Evolutionary conservation across 192 early-diverging fungal species (phyloP), one percentile per base, ranked within the genome.

Genomic region (Gaertneriomyces semiglobifer): DNA sequence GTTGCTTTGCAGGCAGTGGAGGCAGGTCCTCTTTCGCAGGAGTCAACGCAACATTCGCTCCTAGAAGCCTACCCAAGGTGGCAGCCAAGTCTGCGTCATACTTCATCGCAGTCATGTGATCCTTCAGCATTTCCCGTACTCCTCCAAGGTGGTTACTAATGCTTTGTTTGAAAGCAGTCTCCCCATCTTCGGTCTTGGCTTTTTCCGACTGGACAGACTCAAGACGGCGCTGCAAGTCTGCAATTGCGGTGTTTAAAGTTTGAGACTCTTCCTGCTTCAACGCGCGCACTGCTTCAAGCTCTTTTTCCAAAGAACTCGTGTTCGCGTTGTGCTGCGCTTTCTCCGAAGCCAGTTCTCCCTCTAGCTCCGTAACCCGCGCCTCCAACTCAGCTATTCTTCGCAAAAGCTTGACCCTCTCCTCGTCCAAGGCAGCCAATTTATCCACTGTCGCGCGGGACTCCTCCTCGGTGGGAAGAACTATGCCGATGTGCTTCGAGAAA

Each of bases 381-480:
- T 70, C 68, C 43, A 70, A 47, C 54, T 70, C 60, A 39, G 53
- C 45, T 39, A 70, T 44, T 46, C 45, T n/a, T 5, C 42, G 7
- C 19, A 41, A 43, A 44, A 41, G 38, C 4, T 14, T 41, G 20
- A 44, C 20, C 42, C 44, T 57, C 43, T 55, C 64, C n/a, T 59
- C 59, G 38, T 70, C 57, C 19, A 63, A 44, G 4, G n/a, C 41
- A 7, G 12, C 51, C 12, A 19, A 3, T n/a, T 59, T 50, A 11
- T 63, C 10, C 1, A 57, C 25, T 5, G 38, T 44, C 10, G 46
- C 68, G 14, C 68, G 59, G 41, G 60, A 48, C 56, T 74, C 63
- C 6, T 68, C 72, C 44, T 74, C 72, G 42, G 53, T 69, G 5
- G 67, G 67, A 52, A 69, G 61, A 40, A 69, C 55, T 38, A 74